Evolutionary conservation across 192 early-diverging fungal species (phyloP).

Genomic region (Backusella tarrabulga): DNA sequence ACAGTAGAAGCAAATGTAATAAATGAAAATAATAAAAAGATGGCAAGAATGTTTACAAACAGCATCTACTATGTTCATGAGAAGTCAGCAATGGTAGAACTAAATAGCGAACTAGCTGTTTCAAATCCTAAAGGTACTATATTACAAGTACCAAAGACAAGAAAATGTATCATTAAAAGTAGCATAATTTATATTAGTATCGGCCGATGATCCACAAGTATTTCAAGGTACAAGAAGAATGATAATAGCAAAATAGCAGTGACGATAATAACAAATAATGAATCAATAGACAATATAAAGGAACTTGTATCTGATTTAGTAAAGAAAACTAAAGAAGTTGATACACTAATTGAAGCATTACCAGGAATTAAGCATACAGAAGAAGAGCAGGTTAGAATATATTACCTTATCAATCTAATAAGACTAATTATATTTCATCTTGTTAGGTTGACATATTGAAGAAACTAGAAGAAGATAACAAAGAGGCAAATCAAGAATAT

Average conservation of each 20-base stretch:
- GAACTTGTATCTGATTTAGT: conserved; percentile 50
- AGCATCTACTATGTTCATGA: conserved; percentile 52
- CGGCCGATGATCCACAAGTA: conserved; percentile 45
- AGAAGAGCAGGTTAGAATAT: conserved; percentile 38
- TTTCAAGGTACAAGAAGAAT: conserved; percentile 32
- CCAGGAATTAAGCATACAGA: conserved; percentile 45
- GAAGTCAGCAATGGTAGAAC: conserved; percentile 36
- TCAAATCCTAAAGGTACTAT: conserved; percentile 36
- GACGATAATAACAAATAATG: neutral
- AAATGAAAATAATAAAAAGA: conserved; percentile 20
- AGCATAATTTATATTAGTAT: conserved; percentile 22
- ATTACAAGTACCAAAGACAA: neutral
- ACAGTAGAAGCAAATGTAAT: neutral
- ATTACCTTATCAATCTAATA: neutral
- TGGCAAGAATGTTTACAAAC: conserved; percentile 52
- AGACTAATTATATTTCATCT: neutral
- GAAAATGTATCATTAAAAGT: neutral
- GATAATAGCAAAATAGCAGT: neutral
- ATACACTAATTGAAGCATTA: conserved; percentile 45
- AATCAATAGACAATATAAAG: conserved; percentile 37
- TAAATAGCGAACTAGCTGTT: conserved; percentile 44
- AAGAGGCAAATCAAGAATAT: conserved; percentile 40
- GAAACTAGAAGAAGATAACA: conserved; percentile 42
- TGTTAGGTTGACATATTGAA: conserved; percentile 34
- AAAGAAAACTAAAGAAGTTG: conserved; percentile 54